Evolutionary conservation across 441 rosid genomes (phyloP), one percentile per base, ranked within the genome.

Genomic region (Adansonia madagascariensis): DNA sequence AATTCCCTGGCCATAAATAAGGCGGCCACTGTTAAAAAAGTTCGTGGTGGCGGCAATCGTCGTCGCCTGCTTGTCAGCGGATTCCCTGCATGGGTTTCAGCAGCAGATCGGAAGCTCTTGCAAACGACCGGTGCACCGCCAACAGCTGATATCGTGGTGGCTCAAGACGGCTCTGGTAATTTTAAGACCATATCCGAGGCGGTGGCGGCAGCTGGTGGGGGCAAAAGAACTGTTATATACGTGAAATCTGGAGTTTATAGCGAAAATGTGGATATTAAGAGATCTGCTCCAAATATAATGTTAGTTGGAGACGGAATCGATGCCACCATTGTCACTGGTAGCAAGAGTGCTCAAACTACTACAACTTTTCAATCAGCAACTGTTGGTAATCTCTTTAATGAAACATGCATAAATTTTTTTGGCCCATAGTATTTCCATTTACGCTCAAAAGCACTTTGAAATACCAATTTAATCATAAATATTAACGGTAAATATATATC

Each of bases 1-100:
- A 91, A 91, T 85, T 89, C 97, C 7, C 89, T 94, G 8, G 94
- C 95, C 5, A 79, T 91, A 61, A 82, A 89, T 50, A 89, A 81
- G 79, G 86, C 79, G 53, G 35, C 80, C 52, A 77, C 77, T 4
- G 73, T 77, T 47, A 66, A 75, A 60, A 75, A 75, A 31, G 75
- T 47, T 31, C 0, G 39, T 31, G 39, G 39, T 31, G 39, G 39
- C 0, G 73, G 83, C 14, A 84, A 89, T 18, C 76, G 94, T 63
- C 84, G 88, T 63, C 84, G 88, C 57, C 52, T 90, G 73, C 75
- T 85, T 50, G 75, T 2, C 10, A 78, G 75, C 24, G 90, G 85
- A 35, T 88, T 83, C 55, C 94, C 94, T 4, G 71, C 78, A 1
- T 90, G 92, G 94, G 61, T 90, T 47, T 71, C 90, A 0, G 73